Conservation (phyloP, 306 rosid genomes). For the Inga leiocalycina region DNA sequence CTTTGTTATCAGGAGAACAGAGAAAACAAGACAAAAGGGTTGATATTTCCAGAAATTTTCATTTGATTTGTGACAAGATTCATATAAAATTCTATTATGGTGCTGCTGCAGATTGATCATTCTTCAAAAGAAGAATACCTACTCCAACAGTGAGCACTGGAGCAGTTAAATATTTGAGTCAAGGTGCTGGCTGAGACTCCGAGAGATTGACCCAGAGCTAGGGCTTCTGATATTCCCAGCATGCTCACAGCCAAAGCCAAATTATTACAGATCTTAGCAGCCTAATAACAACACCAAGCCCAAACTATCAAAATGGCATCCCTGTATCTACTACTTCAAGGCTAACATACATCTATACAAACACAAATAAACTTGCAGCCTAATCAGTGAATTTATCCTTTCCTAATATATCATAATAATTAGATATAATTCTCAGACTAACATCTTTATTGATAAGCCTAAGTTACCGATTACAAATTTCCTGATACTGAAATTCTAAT, state of each 20-base stretch:
- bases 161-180: conserved; percentile 82
- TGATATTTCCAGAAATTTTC: not conserved
- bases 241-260: conserved; percentile 93
- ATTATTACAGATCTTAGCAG: conserved; percentile 94
- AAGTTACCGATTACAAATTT: not conserved
- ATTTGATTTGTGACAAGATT: conserved; percentile 15
- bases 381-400: not conserved
- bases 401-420: not conserved
- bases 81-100: not conserved
- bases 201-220: conserved; percentile 85
- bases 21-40: not conserved
- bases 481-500: not conserved
- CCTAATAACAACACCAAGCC: conserved; percentile 51
- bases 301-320: conserved; percentile 14
- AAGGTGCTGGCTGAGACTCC: conserved; percentile 81
- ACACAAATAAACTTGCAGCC: not conserved
- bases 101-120: not conserved
- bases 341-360: not conserved
- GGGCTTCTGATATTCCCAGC: conserved; percentile 96
- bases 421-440: not conserved
- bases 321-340: not conserved
- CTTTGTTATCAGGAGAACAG: conserved; percentile 20
- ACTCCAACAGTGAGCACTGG: conserved; percentile 98
- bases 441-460: not conserved
- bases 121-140: conserved; percentile 55